Evolutionary conservation across 805 yeast species (phyloP).

Genomic region (Cyberlindnera japonica): DNA sequence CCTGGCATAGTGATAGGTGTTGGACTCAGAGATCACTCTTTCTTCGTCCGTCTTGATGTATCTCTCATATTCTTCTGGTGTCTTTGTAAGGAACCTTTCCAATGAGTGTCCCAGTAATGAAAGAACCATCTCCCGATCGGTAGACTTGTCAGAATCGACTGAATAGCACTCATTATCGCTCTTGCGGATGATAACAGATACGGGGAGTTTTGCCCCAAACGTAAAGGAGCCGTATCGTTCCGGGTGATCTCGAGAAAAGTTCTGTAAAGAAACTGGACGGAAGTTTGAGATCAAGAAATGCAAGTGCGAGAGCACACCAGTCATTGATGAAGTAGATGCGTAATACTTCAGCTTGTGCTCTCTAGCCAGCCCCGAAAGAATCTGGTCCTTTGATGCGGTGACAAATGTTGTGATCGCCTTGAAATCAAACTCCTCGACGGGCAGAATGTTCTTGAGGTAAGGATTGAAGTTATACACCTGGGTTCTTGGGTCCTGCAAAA

Average conservation of each 20-base stretch:
- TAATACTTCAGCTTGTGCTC: conserved; percentile 38
- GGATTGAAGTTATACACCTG: conserved; percentile 67
- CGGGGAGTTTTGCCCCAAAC: conserved; percentile 46
- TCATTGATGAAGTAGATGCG: conserved; percentile 89
- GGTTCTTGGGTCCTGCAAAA: conserved; percentile 73
- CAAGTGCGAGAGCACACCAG: conserved; percentile 66
- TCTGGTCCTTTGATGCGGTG: conserved; percentile 63
- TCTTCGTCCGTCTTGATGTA: conserved; percentile 22
- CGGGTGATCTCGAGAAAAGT: conserved; percentile 43
- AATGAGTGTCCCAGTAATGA: conserved; percentile 74
- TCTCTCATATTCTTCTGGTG: conserved; percentile 46
- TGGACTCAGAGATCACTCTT: conserved; percentile 21
- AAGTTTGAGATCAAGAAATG: conserved; percentile 66
- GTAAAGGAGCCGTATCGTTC: conserved; percentile 36
- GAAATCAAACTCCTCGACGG: conserved; percentile 64
- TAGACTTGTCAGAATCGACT: conserved; percentile 65
- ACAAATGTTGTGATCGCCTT: conserved; percentile 52
- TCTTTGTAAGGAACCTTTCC: conserved; percentile 70
- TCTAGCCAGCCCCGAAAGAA: conserved; percentile 46
- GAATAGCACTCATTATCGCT: conserved; percentile 42
- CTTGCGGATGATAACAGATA: conserved; percentile 53
- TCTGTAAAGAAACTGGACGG: conserved; percentile 47
- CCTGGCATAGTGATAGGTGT: conserved; percentile 69
- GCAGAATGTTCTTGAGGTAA: conserved; percentile 53
- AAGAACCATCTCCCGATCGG: conserved; percentile 63